Evolutionary conservation across 106 monocot genomes (phyloP), one percentile per base, ranked within the genome.

Genomic region (Dioscorea alata): DNA sequence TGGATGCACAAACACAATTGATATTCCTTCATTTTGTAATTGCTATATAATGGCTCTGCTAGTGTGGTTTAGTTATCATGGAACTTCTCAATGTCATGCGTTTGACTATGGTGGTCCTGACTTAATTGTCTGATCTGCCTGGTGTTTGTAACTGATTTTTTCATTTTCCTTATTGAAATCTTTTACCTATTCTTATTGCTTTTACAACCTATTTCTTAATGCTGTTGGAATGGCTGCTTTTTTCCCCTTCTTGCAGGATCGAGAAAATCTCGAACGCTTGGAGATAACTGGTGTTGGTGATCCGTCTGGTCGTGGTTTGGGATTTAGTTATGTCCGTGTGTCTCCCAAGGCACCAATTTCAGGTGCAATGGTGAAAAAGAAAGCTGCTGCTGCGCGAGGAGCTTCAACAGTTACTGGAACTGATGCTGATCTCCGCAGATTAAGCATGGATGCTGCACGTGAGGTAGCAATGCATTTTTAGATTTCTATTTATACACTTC

Each of bases 361-460:
- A 50, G 90, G 71, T 76, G 69, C 92, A 82, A 69, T 72, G n/a
- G 63, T 69, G 17, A 99, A 99, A 65, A 97, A 97, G 68, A 99
- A 99, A 69, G 69, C 82, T 57, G 73, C 87, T 75, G 75, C 78
- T 73, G 76, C 80, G 50, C 81, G 80, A 81, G 88, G 81, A 48
- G 75, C 83, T 68, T 79, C 89, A 73, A 84, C 97, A 17, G 92
- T 99, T 28, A 99, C 97, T 49, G 97, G 97, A 54, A 99, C 97
- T 35, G 97, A 99, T 87, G 97, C 97, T 57, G 97, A 99, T 76
- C 92, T 99, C 49, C 92, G 92, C 21, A 84, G 92, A 68, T 77
- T 99, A 65, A 99, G 97, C 76, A 99, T 99, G 97, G 97, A 90
- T 92, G 97, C 97, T 31, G 97, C 97, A 66, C 89, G 97, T 33